A percentile compares a stretch with the other conserved stretches of the same genome.
Evolutionary conservation across 192 early-diverging fungal species (phyloP).

Genomic region (Rhizophagus clarus): DNA sequence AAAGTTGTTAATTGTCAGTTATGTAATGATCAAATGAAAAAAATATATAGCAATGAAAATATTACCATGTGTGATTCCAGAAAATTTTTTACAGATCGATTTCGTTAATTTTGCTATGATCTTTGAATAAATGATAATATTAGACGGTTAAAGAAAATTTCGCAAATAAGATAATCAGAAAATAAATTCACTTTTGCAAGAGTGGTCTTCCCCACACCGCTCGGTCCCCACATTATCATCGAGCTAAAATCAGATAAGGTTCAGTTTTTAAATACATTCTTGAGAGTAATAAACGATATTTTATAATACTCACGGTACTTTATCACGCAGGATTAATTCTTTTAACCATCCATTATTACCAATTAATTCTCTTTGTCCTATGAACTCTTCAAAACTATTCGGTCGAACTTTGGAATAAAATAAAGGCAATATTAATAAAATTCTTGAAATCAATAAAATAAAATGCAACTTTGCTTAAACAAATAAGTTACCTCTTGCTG

Average conservation of each 20-base stretch:
- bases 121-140: not conserved
- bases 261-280: not conserved
- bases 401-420: constrained; percentile 51
- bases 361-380: constrained; percentile 72
- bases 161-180: not conserved
- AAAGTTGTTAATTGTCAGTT: not conserved
- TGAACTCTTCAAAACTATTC: constrained; percentile 60
- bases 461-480: not conserved
- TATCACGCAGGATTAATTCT: constrained; percentile 64
- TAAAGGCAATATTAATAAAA: not conserved
- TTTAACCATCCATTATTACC: constrained; percentile 67
- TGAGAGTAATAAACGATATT: not conserved
- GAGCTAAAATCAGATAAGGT: constrained; percentile 39
- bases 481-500: not conserved
- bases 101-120: constrained; percentile 54
- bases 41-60: not conserved
- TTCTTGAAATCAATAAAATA: too few relatives aligned
- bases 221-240: constrained; percentile 74
- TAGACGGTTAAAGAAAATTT: not conserved
- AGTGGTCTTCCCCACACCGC: constrained; percentile 45
- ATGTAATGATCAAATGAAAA: not conserved
- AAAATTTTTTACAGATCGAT: constrained; percentile 51
- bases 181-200: constrained; percentile 33
- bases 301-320: constrained; percentile 48
- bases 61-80: constrained; percentile 55